Evolutionary conservation across 2,329 filamentous ascomycete genomes (phyloP).

Genomic region (Xylariaceae sp.): DNA sequence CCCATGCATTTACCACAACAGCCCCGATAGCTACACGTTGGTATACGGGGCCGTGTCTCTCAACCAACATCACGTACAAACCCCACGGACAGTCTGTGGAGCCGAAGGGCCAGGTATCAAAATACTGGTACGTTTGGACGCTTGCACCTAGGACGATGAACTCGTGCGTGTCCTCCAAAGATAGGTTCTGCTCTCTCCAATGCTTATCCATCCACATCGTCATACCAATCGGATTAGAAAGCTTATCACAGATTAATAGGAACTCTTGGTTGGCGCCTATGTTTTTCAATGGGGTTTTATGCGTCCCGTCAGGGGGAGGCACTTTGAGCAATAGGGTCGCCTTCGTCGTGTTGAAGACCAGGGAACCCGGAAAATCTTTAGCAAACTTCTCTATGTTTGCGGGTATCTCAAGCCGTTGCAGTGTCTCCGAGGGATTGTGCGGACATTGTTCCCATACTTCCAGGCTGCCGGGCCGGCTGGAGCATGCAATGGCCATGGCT

Average conservation of each 20-base stretch:
- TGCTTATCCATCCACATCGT: background rate
- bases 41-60: background rate
- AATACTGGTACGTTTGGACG: background rate
- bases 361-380: background rate
- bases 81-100: background rate
- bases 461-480: background rate
- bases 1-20: background rate
- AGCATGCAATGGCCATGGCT: background rate
- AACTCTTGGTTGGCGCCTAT: background rate
- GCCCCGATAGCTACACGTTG: background rate
- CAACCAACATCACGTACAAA: background rate
- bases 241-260: background rate
- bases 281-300: background rate
- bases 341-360: constrained; percentile 9
- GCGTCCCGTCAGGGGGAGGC: background rate
- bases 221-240: background rate
- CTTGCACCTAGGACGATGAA: background rate
- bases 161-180: background rate
- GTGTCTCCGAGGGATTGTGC: constrained; percentile 1
- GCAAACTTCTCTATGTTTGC: background rate
- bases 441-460: constrained; percentile 3
- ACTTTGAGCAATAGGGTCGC: background rate
- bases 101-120: background rate
- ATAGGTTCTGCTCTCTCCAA: background rate
- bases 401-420: background rate